A percentile compares a stretch with the other conserved stretches of the same genome.
phyloP scores from a whole-genome alignment of 345 rosid genomes.

The Moricandia moricandioides region DNA sequence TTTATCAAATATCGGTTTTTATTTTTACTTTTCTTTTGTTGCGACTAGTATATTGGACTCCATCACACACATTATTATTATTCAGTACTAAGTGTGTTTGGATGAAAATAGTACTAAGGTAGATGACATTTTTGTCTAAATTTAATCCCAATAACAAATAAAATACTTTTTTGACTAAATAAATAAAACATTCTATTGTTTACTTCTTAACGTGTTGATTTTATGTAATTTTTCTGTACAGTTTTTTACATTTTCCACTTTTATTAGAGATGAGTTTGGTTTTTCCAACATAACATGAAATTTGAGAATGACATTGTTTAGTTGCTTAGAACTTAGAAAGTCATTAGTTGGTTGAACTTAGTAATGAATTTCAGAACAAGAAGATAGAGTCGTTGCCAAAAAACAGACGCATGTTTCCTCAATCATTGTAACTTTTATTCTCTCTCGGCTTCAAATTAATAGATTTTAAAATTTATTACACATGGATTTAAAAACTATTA shows the following conservation, averaged over 20 bases:
- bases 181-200: not conserved
- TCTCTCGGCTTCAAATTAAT: too few relatives aligned
- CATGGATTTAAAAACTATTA: too few relatives aligned
- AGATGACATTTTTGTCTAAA: not conserved
- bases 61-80: too few relatives aligned
- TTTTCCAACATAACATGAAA: not conserved
- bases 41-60: too few relatives aligned
- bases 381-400: conserved; percentile 5
- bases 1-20: too few relatives aligned
- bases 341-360: not conserved
- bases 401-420: not conserved
- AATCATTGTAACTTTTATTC: conserved; percentile 25
- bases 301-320: not conserved
- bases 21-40: too few relatives aligned
- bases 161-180: too few relatives aligned
- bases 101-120: too few relatives aligned
- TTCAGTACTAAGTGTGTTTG: too few relatives aligned
- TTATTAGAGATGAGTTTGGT: not conserved
- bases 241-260: not conserved
- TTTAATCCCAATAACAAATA: not conserved
- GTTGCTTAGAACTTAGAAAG: not conserved
- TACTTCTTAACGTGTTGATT: not conserved
- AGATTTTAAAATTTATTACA: too few relatives aligned
- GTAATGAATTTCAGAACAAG: not conserved
- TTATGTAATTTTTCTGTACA: not conserved